Base-by-base conservation (phyloP, 2,329 filamentous ascomycete genomes). In the Torrubiella hemipterigena region DNA sequence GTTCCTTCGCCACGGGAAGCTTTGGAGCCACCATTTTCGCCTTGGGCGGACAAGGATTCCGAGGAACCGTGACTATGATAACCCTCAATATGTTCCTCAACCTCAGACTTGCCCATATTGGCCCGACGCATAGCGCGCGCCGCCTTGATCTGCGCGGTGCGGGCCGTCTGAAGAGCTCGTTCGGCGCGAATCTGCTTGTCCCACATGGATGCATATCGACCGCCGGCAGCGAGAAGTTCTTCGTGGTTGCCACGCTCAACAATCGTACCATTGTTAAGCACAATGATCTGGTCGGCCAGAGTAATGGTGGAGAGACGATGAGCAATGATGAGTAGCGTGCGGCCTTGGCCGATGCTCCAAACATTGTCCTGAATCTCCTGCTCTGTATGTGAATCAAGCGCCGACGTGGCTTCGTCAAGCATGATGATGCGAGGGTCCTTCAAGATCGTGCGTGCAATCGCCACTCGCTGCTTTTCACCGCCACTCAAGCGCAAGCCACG, bases 291-390 rank as follows among this genome's bases (percentile, higher is more conserved):
- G 51, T 93, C 82, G 8, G 85, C 85, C 35, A 82, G 79, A 4
- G 82, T 87, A 44, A 91, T 89, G 2, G 80, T 86, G 19, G 83
- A 91, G 16, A 94, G 62, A 32, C 85, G 79, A 55, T 93, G 85
- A 14, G 91, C 91, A 59, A 98, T 96, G 31, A 96, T 86, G 38
- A 98, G 73, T 62, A 95, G 79, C 2, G 91, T 98, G 28, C 91
- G 81, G 30, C 86, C 87, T 43, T 80, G 67, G 12, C 84, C 83
- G 28, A 96, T 73, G 11, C 73, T 84, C 35, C 77, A 77, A 19
- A 98, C 71, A 21, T 87, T 86, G 36, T 80, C 73, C 55, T 95
- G 87, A 37, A 95, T 94, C 50, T 93, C 81, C 52, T 93, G 82
- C 54, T 95, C 87, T 0, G 87, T 95, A 42, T 91, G 83, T 0